Percentiles rank a stretch among this genome's conserved stretches.
These are phyloP conservation scores for Pyrenochaeta sp. DNA, from an alignment of 2,329 filamentous ascomycete genomes.

Conservation along the genomic window DNA sequence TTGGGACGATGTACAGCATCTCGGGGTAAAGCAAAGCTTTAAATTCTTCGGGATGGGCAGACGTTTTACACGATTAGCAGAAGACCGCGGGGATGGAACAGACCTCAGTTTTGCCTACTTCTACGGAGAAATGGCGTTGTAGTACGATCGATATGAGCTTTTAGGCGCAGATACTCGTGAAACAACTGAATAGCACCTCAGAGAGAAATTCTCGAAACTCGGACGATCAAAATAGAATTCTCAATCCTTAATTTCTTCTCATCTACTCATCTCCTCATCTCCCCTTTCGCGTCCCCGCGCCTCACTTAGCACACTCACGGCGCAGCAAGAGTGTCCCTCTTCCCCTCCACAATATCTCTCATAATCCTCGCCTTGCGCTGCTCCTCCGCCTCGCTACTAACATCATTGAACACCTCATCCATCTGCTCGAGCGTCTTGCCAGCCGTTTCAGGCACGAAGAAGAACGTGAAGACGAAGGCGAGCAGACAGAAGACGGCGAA, in stretches of 20 bases:
- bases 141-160: too few species aligned
- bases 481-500: constrained; percentile 48
- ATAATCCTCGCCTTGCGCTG: constrained; percentile 41
- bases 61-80: too few species aligned
- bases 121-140: too few species aligned
- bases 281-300: too few species aligned
- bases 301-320: too few species aligned
- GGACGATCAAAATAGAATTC: background rate
- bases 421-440: constrained; percentile 47
- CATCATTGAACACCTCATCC: constrained; percentile 48
- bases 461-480: constrained; percentile 44
- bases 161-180: too few species aligned
- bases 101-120: too few species aligned
- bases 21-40: too few species aligned
- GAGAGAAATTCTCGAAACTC: background rate
- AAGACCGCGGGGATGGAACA: too few species aligned
- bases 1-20: too few species aligned
- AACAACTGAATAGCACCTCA: too few species aligned
- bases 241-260: background rate
- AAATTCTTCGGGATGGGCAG: too few species aligned
- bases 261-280: background rate
- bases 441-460: constrained; percentile 46
- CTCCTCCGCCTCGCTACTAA: constrained; percentile 45
- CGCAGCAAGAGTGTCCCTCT: constrained; percentile 6
- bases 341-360: constrained; percentile 35